Evolutionary conservation across 1,284 basidiomycete species (phyloP).

Genomic region (Sanghuangporus weigelae): DNA sequence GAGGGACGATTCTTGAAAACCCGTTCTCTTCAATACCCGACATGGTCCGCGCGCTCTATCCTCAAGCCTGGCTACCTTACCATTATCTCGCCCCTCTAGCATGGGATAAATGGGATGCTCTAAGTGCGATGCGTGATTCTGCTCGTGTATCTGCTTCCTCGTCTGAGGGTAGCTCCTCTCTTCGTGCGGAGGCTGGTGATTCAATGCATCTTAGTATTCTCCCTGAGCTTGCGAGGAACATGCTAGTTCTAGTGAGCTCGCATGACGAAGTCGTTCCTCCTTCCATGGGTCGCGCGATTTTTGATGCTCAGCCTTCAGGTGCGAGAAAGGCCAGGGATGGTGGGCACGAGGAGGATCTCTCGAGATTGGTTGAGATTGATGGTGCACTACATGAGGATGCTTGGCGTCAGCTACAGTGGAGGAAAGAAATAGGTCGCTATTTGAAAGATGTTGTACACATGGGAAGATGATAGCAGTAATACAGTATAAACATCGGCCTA

Average conservation of each 20-base stretch:
- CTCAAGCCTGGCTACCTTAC: conserved; percentile 45
- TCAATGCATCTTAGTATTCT: background rate
- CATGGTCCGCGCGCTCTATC: conserved; percentile 46
- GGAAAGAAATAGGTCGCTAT: conserved; percentile 29
- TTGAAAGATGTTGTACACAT: conserved; percentile 14
- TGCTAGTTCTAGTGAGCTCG: conserved; percentile 36
- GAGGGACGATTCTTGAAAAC: conserved; percentile 45
- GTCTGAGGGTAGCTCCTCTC: conserved; percentile 15
- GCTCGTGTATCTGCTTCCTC: background rate
- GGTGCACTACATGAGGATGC: conserved; percentile 41
- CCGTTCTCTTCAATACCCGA: conserved; percentile 44
- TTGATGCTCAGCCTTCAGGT: conserved; percentile 14
- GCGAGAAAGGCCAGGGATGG: background rate
- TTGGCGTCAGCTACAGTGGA: conserved; percentile 35
- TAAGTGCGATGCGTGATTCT: conserved; percentile 24
- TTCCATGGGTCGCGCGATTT: conserved; percentile 34
- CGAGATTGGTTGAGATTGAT: conserved; percentile 27
- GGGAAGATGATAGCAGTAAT: background rate
- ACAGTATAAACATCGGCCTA: no score
- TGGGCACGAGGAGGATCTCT: conserved; percentile 11
- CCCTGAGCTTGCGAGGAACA: conserved; percentile 16
- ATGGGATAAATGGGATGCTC: conserved; percentile 44
- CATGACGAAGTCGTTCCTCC: conserved; percentile 44
- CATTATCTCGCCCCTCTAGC: conserved; percentile 39
- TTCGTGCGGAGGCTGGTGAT: no score